Evolutionary conservation across 2,329 filamentous ascomycete species (phyloP).

Genomic region (Blumeriella jaapii): DNA sequence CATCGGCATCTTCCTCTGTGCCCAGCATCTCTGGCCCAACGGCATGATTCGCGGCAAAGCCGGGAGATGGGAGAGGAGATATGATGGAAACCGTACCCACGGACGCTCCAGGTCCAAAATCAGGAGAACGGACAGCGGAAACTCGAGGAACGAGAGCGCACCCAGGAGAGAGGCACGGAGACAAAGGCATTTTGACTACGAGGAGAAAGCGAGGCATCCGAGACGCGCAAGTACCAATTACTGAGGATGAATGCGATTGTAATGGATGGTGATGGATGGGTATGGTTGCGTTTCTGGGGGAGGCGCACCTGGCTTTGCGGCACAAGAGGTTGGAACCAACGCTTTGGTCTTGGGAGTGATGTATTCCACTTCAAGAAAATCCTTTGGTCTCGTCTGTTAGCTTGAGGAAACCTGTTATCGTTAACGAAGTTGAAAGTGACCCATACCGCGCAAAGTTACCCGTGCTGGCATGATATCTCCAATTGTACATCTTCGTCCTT

Average conservation of each 20-base stretch:
- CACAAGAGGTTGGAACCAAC: too few relatives aligned
- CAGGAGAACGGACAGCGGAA: constrained; percentile 2
- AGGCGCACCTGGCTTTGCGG: too few relatives aligned
- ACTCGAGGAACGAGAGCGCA: constrained; percentile 4
- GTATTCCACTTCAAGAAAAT: too few relatives aligned
- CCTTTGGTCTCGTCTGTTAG: too few relatives aligned
- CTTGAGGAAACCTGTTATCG: too few relatives aligned
- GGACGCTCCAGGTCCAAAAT: constrained; percentile 5
- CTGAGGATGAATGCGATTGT: constrained; percentile 1
- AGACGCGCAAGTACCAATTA: neutral
- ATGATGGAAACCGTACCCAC: constrained; percentile 6
- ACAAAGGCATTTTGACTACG: constrained; percentile 1
- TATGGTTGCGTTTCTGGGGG: too few relatives aligned
- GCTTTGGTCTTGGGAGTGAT: too few relatives aligned
- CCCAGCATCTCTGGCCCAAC: constrained; percentile 23
- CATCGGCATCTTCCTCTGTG: constrained; percentile 17
- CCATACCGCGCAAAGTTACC: too few relatives aligned
- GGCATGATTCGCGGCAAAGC: constrained; percentile 19
- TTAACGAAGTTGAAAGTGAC: too few relatives aligned
- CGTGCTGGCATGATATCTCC: too few relatives aligned
- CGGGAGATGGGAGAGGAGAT: constrained; percentile 19
- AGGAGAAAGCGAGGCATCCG: neutral
- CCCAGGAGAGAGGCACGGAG: neutral
- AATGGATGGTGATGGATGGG: too few relatives aligned
- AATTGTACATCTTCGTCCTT: too few relatives aligned